A percentile compares a stretch with the other conserved stretches of the same genome.
Conservation (phyloP, 1,284 basidiomycete genomes). For the Ganoderma multipileum region DNA sequence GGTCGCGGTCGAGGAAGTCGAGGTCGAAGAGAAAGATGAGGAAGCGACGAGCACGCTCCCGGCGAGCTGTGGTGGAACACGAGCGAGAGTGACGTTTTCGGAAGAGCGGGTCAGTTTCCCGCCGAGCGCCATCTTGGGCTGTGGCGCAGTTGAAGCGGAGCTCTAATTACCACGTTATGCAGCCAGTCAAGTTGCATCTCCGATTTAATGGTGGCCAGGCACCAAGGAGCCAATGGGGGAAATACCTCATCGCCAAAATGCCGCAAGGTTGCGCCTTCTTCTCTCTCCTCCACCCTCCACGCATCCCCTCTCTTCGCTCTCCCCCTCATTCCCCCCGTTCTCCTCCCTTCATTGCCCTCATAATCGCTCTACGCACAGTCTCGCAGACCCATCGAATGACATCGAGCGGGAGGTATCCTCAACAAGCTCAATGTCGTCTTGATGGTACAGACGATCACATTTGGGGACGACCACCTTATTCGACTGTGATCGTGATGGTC, state of each 20-base stretch:
- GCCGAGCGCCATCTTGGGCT: not conserved
- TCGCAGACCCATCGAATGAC: not conserved
- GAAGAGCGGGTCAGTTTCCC: conserved; percentile 9
- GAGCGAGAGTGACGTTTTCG: conserved; percentile 25
- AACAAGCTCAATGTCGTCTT: conserved; percentile 34
- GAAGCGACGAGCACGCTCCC: conserved; percentile 18
- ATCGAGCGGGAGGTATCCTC: conserved; percentile 40
- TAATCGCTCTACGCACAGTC: not conserved
- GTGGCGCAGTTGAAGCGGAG: not conserved
- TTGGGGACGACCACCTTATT: too few species aligned
- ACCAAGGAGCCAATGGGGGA: conserved; percentile 24
- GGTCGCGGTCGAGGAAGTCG: conserved; percentile 27
- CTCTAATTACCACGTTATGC: not conserved
- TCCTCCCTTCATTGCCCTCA: not conserved
- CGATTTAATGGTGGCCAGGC: not conserved
- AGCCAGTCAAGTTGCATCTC: not conserved
- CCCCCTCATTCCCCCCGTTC: not conserved
- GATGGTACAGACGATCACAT: not conserved
- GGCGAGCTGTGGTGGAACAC: not conserved
- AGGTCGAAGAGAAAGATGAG: conserved; percentile 1
- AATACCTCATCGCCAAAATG: conserved; percentile 34
- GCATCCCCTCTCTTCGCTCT: not conserved
- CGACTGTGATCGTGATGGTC: not conserved
- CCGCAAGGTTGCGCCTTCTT: conserved; percentile 26
- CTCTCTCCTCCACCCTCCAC: not conserved